phyloP scores from a whole-genome alignment of 192 early-diverging fungal species.

The Mortierella antarctica region DNA sequence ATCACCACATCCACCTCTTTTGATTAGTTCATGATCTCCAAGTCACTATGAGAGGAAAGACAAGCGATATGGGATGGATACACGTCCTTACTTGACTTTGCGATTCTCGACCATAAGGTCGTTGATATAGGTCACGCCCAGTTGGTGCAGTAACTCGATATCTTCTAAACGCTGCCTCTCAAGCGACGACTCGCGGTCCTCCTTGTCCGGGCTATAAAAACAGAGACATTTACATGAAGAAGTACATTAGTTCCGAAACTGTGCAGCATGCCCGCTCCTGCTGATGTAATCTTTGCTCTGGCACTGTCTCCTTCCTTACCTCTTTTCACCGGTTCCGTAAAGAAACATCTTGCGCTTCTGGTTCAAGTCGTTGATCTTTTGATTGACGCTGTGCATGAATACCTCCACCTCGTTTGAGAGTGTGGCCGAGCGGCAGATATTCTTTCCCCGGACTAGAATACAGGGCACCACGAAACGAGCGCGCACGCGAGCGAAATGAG shows the following conservation, averaged over 20 bases:
- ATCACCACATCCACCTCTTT: not conserved
- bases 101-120: conserved; percentile 56
- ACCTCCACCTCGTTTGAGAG: conserved; percentile 54
- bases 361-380: conserved; percentile 50
- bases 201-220: conserved; percentile 40
- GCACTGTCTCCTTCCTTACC: conserved; percentile 4
- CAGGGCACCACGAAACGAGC: conserved; percentile 52
- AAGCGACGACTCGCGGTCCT: conserved; percentile 48
- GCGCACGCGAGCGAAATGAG: conserved; percentile 53
- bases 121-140: conserved; percentile 50
- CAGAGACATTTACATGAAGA: not conserved
- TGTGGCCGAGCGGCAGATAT: conserved; percentile 52
- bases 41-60: not conserved
- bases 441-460: conserved; percentile 48
- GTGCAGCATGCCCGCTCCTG: too few relatives aligned
- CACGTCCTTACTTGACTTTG: conserved; percentile 51
- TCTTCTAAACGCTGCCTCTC: conserved; percentile 49
- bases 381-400: conserved; percentile 46
- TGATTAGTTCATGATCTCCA: too few relatives aligned
- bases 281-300: not conserved
- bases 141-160: conserved; percentile 47
- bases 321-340: conserved; percentile 46
- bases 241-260: too few relatives aligned
- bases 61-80: not conserved
- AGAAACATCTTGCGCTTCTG: conserved; percentile 50